Evolutionary conservation across 495 filamentous ascomycete genomes (phyloP).

Genomic region (Penicilliopsis zonata): DNA sequence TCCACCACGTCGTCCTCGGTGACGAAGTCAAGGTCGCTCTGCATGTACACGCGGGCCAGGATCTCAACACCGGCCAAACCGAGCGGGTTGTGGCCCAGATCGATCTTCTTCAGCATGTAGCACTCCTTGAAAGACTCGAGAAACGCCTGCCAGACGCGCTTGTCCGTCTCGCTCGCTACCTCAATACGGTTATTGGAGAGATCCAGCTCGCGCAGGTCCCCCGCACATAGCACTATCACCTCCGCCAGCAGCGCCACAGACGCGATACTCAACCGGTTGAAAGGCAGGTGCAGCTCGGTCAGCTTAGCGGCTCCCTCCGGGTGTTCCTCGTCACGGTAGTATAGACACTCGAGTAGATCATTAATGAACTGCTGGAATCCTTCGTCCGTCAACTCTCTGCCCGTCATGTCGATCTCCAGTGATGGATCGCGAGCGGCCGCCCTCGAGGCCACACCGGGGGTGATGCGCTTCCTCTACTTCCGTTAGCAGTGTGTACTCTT

Average conservation of each 20-base stretch:
- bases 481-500: too few relatives aligned
- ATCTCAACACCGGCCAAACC: conserved; percentile 30
- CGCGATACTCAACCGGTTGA: conserved; percentile 25
- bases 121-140: conserved; percentile 29
- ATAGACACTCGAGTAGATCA: conserved; percentile 24
- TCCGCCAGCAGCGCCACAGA: conserved; percentile 25
- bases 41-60: conserved; percentile 27
- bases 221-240: conserved; percentile 21
- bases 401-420: conserved; percentile 34
- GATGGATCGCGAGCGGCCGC: conserved; percentile 23
- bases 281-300: conserved; percentile 32
- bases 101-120: conserved; percentile 29
- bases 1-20: conserved; percentile 7
- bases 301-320: conserved; percentile 21
- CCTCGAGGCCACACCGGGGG: conserved; percentile 17
- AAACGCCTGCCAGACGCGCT: conserved; percentile 30
- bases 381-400: conserved; percentile 29
- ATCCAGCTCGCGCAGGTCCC: conserved; percentile 34
- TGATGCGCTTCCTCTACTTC: conserved; percentile 26
- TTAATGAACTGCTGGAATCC: conserved; percentile 28
- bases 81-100: conserved; percentile 31
- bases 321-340: conserved; percentile 15
- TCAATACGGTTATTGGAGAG: conserved; percentile 32
- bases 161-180: conserved; percentile 19
- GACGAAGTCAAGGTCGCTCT: conserved; percentile 21